Percentiles rank a stretch among this genome's conserved stretches.
Conservation (phyloP, 805 yeast species). For the Lipomyces kockii region DNA sequence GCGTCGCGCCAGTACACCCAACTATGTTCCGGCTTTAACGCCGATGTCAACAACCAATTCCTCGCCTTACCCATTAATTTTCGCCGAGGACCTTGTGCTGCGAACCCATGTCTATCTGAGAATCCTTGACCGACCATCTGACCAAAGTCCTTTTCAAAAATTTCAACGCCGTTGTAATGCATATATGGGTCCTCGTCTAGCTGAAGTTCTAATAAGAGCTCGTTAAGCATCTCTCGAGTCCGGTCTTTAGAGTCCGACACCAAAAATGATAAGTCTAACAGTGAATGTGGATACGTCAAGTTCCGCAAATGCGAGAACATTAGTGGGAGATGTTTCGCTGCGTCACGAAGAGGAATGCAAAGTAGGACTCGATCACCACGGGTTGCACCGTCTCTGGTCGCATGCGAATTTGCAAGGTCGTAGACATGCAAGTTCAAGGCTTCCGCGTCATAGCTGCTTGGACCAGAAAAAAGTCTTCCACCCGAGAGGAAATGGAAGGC, state of each 20-base stretch:
- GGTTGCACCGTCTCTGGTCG: constrained; percentile 60
- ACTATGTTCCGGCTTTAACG: constrained; percentile 87
- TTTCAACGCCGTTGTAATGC: constrained; percentile 80
- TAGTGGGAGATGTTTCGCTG: constrained; percentile 86
- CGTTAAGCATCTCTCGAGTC: constrained; percentile 68
- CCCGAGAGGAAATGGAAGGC: neutral
- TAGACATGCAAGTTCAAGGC: constrained; percentile 8
- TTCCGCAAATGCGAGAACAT: constrained; percentile 80
- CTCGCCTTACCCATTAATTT: constrained; percentile 95
- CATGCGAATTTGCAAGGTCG: constrained; percentile 24
- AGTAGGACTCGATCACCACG: constrained; percentile 76
- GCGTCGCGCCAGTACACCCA: constrained; percentile 99
- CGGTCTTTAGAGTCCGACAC: constrained; percentile 88
- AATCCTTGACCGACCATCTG: constrained; percentile 92
- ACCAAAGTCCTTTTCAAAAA: constrained; percentile 90
- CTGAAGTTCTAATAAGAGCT: constrained; percentile 62
- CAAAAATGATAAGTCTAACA: constrained; percentile 77
- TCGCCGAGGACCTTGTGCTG: constrained; percentile 93
- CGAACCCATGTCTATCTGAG: constrained; percentile 91
- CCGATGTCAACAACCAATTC: constrained; percentile 88
- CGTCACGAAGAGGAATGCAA: constrained; percentile 91
- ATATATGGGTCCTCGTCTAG: constrained; percentile 52
- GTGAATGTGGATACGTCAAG: constrained; percentile 66
- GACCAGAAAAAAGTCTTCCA: neutral
- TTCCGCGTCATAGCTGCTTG: neutral